Conservation (phyloP, 2,329 filamentous ascomycete genomes). For the Claviceps cyperi region DNA sequence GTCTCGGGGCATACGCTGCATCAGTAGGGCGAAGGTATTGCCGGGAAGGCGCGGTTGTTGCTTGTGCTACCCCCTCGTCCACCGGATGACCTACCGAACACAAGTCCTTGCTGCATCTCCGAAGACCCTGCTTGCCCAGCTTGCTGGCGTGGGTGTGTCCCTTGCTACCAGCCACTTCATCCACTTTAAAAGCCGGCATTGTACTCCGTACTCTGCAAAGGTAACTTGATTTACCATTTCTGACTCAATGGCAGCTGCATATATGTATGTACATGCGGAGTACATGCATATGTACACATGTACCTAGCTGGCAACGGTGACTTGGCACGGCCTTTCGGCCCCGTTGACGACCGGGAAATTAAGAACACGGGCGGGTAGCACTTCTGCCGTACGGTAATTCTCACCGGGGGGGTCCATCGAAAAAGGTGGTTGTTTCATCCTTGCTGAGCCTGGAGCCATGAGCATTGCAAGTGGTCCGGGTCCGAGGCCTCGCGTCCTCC, state of each 20-base stretch:
- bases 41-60: not conserved
- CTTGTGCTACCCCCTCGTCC: not conserved
- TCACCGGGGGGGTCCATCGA: not conserved
- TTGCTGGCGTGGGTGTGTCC: constrained; percentile 2
- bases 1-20: not conserved
- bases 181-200: not conserved
- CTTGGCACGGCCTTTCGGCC: constrained; percentile 2
- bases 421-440: not conserved
- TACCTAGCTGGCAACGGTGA: constrained; percentile 1
- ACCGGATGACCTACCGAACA: constrained; percentile 10
- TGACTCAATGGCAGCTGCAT: constrained; percentile 1
- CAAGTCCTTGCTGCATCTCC: constrained; percentile 7
- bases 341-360: not conserved
- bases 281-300: too few species aligned
- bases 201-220: not conserved
- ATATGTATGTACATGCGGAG: too few species aligned
- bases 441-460: not conserved
- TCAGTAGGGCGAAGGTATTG: not conserved
- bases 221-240: not conserved
- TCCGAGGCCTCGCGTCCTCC: not conserved
- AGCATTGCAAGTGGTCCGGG: not conserved
- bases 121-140: constrained; percentile 8
- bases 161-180: constrained; percentile 1
- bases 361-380: not conserved
- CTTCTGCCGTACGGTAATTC: not conserved